Conservation (phyloP, 257 asterid genomes). For the Solanum piurae region DNA sequence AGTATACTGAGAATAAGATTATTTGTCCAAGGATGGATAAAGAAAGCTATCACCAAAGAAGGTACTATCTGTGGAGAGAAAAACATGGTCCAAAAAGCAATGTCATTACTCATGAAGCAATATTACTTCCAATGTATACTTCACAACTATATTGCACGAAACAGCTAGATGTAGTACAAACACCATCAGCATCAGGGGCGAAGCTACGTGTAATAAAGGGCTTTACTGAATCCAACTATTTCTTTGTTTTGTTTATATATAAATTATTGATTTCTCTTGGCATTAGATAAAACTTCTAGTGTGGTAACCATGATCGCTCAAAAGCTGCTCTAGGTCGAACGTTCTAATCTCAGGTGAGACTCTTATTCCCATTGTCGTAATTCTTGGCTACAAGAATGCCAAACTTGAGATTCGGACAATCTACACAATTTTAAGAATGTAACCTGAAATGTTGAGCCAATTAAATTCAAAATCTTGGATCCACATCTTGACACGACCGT, state of each 20-base stretch:
- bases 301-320: neutral
- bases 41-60: slow-evolving; percentile 41
- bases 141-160: neutral
- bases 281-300: neutral
- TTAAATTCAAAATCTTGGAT: neutral
- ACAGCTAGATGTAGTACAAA: neutral
- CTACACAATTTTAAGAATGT: neutral
- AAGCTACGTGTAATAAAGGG: neutral
- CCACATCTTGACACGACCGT: neutral
- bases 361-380: neutral
- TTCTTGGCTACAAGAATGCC: neutral
- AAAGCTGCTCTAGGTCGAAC: neutral
- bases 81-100: neutral
- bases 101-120: neutral
- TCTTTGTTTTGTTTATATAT: neutral
- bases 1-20: slow-evolving; percentile 38
- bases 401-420: neutral
- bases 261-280: neutral
- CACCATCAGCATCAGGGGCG: neutral
- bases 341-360: neutral
- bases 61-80: slow-evolving; percentile 42
- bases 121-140: neutral
- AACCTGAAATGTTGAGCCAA: neutral
- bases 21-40: slow-evolving; percentile 54
- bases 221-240: neutral